These are phyloP conservation scores for Colletotrichum sp. DNA, from an alignment of 2,329 filamentous ascomycete genomes.

Conservation along the genomic window DNA sequence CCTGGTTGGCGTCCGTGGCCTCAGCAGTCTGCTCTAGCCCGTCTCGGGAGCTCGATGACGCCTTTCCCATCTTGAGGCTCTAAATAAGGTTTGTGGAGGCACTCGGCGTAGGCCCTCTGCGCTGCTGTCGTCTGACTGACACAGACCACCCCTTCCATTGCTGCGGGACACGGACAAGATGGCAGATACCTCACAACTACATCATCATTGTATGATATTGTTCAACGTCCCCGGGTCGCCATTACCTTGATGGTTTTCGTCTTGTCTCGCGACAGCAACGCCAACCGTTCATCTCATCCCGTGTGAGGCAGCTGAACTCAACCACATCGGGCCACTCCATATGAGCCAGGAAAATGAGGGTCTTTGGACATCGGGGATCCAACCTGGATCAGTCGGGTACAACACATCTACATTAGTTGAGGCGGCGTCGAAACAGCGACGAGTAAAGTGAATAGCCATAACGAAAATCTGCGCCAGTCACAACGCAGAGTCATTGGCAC, in stretches of 20 bases:
- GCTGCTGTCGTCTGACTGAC: neutral
- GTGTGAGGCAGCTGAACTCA: neutral
- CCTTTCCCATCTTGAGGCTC: constrained; percentile 9
- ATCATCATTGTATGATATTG: neutral
- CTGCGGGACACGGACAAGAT: neutral
- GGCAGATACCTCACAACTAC: neutral
- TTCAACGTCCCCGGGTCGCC: neutral
- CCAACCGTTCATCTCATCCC: neutral
- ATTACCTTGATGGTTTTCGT: neutral
- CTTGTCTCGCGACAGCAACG: neutral
- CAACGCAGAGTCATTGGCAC: neutral
- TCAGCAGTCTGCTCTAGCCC: neutral
- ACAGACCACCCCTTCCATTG: neutral
- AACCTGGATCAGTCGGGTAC: neutral
- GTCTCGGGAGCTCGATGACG: neutral
- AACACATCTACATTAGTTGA: neutral
- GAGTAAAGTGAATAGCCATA: neutral
- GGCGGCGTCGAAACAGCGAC: neutral
- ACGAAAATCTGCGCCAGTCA: neutral
- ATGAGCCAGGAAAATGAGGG: neutral
- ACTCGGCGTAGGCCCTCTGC: neutral
- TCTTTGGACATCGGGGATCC: neutral
- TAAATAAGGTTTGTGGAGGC: constrained; percentile 16
- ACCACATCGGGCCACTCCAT: neutral
- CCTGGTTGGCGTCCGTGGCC: neutral